These are phyloP conservation scores for Tolypocladium cylindrosporum DNA, from an alignment of 2,329 filamentous ascomycete species.

Conservation along the genomic window DNA sequence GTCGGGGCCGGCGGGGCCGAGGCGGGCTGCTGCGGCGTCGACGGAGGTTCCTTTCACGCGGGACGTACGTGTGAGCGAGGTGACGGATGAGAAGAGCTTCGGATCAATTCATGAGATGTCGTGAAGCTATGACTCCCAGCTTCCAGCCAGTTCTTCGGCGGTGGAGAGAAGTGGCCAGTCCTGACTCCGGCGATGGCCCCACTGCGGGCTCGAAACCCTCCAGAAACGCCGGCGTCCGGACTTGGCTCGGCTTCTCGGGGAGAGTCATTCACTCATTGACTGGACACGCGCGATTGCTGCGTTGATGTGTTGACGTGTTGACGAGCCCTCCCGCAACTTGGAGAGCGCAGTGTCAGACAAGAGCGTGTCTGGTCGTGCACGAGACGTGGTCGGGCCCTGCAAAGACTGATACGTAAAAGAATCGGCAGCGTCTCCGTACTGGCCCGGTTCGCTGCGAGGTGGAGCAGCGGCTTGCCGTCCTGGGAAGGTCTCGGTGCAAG, in stretches of 20 bases:
- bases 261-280: neutral
- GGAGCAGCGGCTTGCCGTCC: neutral
- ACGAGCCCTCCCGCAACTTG: neutral
- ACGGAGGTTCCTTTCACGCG: neutral
- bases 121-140: neutral
- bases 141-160: neutral
- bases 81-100: neutral
- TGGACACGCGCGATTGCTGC: neutral
- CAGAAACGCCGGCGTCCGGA: neutral
- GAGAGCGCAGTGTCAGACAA: neutral
- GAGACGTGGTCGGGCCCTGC: neutral
- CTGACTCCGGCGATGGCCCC: neutral
- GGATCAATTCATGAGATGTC: neutral
- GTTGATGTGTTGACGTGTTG: too few relatives aligned
- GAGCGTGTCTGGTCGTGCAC: neutral
- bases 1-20: too few relatives aligned
- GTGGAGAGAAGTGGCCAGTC: neutral
- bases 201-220: neutral
- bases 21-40: too few relatives aligned
- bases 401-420: neutral
- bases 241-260: conserved; percentile 1
- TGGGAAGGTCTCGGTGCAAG: neutral
- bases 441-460: neutral
- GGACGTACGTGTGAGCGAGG: neutral
- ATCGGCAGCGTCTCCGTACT: neutral